These are phyloP conservation scores for Phytophthora sansomeana DNA, from an alignment of 352 stramenopile genomes.

Conservation along the genomic window DNA sequence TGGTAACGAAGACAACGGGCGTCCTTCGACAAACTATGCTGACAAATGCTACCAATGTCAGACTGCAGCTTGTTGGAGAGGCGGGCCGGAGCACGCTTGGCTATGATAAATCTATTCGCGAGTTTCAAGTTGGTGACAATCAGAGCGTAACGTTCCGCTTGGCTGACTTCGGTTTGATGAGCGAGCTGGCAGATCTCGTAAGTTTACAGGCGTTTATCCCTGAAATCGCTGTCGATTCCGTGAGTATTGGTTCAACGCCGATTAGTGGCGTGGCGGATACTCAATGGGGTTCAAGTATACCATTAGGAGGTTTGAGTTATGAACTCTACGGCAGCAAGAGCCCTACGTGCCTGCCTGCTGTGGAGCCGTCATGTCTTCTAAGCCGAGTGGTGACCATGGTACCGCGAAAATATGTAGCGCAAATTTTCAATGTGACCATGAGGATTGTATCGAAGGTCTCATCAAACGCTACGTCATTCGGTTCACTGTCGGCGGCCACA, in stretches of 20 bases:
- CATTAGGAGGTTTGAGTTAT: conserved; percentile 26
- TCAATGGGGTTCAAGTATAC: conserved; percentile 15
- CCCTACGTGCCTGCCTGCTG: conserved; percentile 12
- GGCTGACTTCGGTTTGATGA: conserved; percentile 38
- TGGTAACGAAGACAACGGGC: conserved; percentile 28
- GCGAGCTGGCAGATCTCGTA: conserved; percentile 35
- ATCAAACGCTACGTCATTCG: conserved; percentile 17
- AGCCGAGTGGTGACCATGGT: conserved; percentile 39
- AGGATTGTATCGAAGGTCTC: conserved; percentile 36
- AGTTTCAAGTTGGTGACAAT: conserved; percentile 50
- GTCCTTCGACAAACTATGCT: conserved; percentile 22
- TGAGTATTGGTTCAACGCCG: conserved; percentile 22
- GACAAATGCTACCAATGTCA: conserved; percentile 20
- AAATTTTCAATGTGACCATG: conserved; percentile 51
- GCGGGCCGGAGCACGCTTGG: conserved; percentile 24
- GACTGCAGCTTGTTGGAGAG: conserved; percentile 31
- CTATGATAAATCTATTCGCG: conserved; percentile 22
- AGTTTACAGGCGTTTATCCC: conserved; percentile 26
- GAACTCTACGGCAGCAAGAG: conserved; percentile 24
- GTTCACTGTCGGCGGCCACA: conserved; percentile 36
- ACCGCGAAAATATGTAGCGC: conserved; percentile 45
- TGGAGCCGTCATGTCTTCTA: conserved; percentile 20
- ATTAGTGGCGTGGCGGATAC: conserved; percentile 14
- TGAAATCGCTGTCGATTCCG: conserved; percentile 20
- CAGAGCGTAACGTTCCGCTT: conserved; percentile 52